A percentile compares a stretch with the other conserved stretches of the same genome.
These are phyloP conservation scores for Sparassis latifolia DNA, from an alignment of 1,284 basidiomycete genomes.

Conservation along the genomic window DNA sequence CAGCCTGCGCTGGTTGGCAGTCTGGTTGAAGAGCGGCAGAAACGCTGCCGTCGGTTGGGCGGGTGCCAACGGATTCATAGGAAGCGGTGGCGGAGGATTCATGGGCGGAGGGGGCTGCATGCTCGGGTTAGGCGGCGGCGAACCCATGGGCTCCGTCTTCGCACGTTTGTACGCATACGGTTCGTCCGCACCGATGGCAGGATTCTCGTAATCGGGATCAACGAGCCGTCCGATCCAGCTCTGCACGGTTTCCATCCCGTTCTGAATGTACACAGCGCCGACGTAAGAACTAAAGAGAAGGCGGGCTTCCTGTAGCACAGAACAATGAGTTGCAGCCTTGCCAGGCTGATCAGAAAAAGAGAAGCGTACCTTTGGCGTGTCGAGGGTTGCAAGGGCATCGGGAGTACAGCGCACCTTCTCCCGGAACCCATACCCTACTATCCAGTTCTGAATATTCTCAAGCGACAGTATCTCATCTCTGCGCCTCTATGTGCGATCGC, in stretches of 20 bases:
- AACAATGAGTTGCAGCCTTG: constrained; percentile 2
- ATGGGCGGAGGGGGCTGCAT: constrained; percentile 24
- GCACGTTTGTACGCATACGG: constrained; percentile 19
- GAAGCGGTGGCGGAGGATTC: constrained; percentile 24
- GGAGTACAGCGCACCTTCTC: constrained; percentile 52
- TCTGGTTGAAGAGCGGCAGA: constrained; percentile 67
- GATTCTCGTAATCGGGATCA: constrained; percentile 30
- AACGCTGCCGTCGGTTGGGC: constrained; percentile 54
- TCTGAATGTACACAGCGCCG: constrained; percentile 54
- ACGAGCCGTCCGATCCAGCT: constrained; percentile 55
- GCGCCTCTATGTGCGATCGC: constrained; percentile 27
- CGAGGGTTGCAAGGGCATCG: constrained; percentile 33
- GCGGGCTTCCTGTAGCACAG: constrained; percentile 42
- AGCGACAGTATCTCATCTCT: constrained; percentile 33
- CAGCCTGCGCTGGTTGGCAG: constrained; percentile 55
- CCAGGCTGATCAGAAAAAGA: constrained; percentile 4
- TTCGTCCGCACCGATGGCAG: constrained; percentile 19
- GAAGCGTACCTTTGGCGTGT: constrained; percentile 39
- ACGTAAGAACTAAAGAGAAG: constrained; percentile 60
- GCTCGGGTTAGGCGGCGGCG: constrained; percentile 6
- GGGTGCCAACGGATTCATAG: constrained; percentile 48
- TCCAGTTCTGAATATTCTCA: constrained; percentile 50
- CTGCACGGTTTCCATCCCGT: constrained; percentile 44
- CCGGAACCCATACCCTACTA: constrained; percentile 46
- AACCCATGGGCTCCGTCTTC: constrained; percentile 17